Evolutionary conservation across 805 yeast species (phyloP).

Genomic region (Lipomyces starkeyi): DNA sequence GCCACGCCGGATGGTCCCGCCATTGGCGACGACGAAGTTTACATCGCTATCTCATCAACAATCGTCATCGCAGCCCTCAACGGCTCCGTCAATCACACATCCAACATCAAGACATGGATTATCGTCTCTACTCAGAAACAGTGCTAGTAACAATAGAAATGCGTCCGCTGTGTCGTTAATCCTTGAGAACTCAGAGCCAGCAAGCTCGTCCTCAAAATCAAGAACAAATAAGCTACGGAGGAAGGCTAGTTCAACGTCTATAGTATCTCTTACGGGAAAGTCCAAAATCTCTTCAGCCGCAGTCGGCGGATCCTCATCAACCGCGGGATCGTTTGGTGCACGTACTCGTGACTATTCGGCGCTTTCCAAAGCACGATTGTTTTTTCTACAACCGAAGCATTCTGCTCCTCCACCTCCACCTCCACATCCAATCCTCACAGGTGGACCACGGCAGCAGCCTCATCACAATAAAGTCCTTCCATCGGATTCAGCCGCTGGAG

Average conservation of each 20-base stretch:
- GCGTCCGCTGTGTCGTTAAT: constrained; percentile 23
- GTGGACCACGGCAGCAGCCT: constrained; percentile 24
- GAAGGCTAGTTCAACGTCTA: constrained; percentile 27
- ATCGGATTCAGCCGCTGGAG: neutral
- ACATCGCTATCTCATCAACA: constrained; percentile 24
- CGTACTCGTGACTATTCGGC: constrained; percentile 13
- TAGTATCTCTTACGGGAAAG: constrained; percentile 23
- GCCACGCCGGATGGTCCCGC: constrained; percentile 18
- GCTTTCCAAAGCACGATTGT: constrained; percentile 25
- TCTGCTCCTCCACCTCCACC: constrained; percentile 13
- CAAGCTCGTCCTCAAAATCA: constrained; percentile 6
- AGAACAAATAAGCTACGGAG: constrained; percentile 18
- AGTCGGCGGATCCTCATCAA: constrained; percentile 7
- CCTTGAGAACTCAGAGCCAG: constrained; percentile 15
- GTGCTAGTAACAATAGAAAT: constrained; percentile 21
- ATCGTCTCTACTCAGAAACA: constrained; percentile 13
- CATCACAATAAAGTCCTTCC: constrained; percentile 24
- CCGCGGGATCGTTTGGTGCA: constrained; percentile 13
- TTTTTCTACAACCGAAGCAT: constrained; percentile 21
- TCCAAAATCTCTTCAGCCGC: constrained; percentile 7
- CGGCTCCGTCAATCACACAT: constrained; percentile 1
- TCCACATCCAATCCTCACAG: constrained; percentile 28
- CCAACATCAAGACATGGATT: constrained; percentile 10
- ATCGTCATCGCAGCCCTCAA: constrained; percentile 5
- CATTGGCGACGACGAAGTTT: constrained; percentile 28